A percentile compares a stretch with the other conserved stretches of the same genome.
Evolutionary conservation across 2,329 filamentous ascomycete genomes (phyloP).

Genomic region (Sclerotinia glacialis): DNA sequence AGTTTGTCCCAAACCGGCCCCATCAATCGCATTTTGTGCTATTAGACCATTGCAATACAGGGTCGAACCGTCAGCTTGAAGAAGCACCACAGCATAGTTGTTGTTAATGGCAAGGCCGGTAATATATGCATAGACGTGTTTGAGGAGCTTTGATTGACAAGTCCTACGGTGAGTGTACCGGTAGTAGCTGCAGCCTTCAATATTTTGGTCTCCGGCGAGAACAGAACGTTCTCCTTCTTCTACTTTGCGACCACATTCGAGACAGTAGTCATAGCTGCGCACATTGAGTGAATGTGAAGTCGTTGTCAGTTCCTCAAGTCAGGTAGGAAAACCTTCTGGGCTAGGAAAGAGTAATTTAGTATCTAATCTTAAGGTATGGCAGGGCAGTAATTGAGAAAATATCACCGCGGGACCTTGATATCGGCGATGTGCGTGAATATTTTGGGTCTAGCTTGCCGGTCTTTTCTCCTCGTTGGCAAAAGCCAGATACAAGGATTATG

Average conservation of each 20-base stretch:
- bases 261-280: conserved; percentile 28
- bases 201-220: conserved; percentile 20
- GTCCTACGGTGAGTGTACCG: conserved; percentile 53
- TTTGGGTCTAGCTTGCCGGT: neutral
- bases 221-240: conserved; percentile 25
- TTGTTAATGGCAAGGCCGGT: conserved; percentile 63
- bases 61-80: conserved; percentile 65
- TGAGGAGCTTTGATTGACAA: conserved; percentile 66
- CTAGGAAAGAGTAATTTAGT: neutral
- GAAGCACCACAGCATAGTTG: conserved; percentile 57
- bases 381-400: neutral
- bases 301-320: neutral
- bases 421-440: neutral
- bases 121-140: conserved; percentile 65
- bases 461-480: neutral
- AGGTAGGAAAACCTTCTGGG: neutral
- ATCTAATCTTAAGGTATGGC: neutral
- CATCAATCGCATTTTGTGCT: conserved; percentile 55
- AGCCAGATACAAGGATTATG: neutral
- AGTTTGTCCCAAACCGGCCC: conserved; percentile 61
- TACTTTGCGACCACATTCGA: conserved; percentile 26
- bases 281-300: conserved; percentile 1
- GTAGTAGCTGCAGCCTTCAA: conserved; percentile 12
- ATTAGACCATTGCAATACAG: conserved; percentile 56
- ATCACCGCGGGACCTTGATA: neutral